Base-by-base conservation (phyloP, 2,329 filamentous ascomycete genomes). In the Trichoderma breve region DNA sequence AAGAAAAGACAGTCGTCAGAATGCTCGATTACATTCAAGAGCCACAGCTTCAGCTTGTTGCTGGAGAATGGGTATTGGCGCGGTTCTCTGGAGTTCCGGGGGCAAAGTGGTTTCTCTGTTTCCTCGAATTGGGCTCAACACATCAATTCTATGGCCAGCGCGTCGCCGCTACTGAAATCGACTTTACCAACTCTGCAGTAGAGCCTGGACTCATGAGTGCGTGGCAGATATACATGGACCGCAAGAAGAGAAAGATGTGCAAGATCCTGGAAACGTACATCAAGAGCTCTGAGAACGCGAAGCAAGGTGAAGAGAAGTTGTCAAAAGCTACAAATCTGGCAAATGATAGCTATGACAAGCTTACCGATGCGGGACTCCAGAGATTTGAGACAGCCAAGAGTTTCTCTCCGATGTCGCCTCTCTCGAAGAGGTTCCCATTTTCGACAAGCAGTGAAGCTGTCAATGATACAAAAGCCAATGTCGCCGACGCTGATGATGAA, bases 21-120 rank as follows among this genome's bases (percentile, higher is more conserved):
- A 72, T 72, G 12, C 69, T 70, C 32, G 47, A 58, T 14, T 72
- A 70, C 36, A 70, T 70, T 18, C 71, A 70, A 55, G 47, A 70
- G 36, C 2, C 32, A 6, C 51, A 63, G 5, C 36, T 72, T 11
- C 34, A 39, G 9, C 65, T 63, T 51, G 66, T 70, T 30, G 71
- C 71, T 5, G 71, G 71, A 21, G 65, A 72, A 32, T 72, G 65
- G 65, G 71, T 72, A 12, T 58, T 72, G 18, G 57, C 65, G 15
- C 71, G 71, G 24, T 69, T 70, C 58, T 72, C 65, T 12, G 57
- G 57, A 28, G 64, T 64, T n/a, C 39, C 64, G 1, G 39, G 47
- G 1, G 71, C 65, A 11, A 70, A 72, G 15, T 72, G 65, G 65
- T 72, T 72, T 21, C 55, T 72, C n/a, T 70, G 65, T 18, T 28